phyloP scores from a whole-genome alignment of 2,329 filamentous ascomycete species.

The Colletotrichum siamense region DNA sequence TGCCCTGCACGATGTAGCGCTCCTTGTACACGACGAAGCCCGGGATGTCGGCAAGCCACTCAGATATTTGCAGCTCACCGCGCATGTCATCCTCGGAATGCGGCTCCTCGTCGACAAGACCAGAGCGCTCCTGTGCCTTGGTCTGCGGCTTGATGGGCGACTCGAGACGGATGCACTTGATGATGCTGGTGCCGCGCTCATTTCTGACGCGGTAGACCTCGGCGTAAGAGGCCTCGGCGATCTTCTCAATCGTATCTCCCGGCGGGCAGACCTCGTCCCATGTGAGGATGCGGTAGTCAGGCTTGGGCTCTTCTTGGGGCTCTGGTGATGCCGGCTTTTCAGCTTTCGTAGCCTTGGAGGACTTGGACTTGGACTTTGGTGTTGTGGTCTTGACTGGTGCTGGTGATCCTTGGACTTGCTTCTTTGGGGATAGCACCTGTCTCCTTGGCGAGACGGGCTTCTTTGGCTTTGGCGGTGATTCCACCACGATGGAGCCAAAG shows the following conservation, averaged over 20 bases:
- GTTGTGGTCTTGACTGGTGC: background rate
- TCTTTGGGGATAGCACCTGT: background rate
- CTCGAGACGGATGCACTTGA: constrained; percentile 67
- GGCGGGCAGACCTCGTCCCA: constrained; percentile 65
- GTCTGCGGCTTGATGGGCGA: constrained; percentile 65
- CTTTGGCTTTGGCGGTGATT: background rate
- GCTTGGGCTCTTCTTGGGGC: constrained; percentile 11
- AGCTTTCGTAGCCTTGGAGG: background rate
- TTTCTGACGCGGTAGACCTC: constrained; percentile 70
- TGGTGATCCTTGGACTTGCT: background rate
- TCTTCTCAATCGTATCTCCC: constrained; percentile 62
- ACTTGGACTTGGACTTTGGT: background rate
- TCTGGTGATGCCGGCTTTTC: background rate
- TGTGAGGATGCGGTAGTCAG: constrained; percentile 47
- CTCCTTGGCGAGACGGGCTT: background rate
- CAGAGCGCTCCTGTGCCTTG: constrained; percentile 57
- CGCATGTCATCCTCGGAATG: constrained; percentile 59
- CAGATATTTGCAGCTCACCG: constrained; percentile 67
- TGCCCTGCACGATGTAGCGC: constrained; percentile 63
- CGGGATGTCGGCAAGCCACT: constrained; percentile 67
- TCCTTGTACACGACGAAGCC: constrained; percentile 73
- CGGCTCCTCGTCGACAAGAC: constrained; percentile 64
- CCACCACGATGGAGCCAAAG: background rate
- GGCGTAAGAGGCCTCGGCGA: constrained; percentile 70
- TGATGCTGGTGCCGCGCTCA: constrained; percentile 64